Evolutionary conservation across 1,284 basidiomycete species (phyloP), one percentile per base, ranked within the genome.

Genomic region (Cryptococcus sp.): DNA sequence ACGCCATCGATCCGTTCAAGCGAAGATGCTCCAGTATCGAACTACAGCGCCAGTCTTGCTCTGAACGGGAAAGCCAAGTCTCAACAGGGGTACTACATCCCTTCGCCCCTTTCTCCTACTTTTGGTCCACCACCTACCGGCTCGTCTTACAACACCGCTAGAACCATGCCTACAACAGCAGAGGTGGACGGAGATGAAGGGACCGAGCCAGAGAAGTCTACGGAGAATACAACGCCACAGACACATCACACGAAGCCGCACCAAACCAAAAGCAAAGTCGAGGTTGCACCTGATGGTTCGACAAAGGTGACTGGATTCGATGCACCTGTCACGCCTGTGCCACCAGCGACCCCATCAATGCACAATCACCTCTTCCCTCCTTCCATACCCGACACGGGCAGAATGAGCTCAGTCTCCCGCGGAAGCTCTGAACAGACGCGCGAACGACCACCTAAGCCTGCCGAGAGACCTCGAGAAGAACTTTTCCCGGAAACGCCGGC

Each of bases 401-500:
- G 57, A 25, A n/a, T 59, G 8, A 55, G 47, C 38, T 43, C 48
- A 3, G 53, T 46, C 0, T 55, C 61, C n/a, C 44, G 62, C 16
- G 50, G 37, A 10, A 62, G 61, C 49, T 56, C 60, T 45, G 60
- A 64, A 37, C 52, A 46, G 1, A 41, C 50, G 13, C 52, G 63
- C n/a, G 54, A 56, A 23, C 51, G 57, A 40, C 55, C 60, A 19
- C 61, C 58, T 7, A 67, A 70, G 55, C 74, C 73, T 0, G 60
- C 61, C n/a, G 67, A 71, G 53, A 59, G 69, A 13, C 67, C 73
- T 4, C 57, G 74, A 26, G 73, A 74, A 50, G 70, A 76, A 46
- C 38, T 70, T 1, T 77, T 70, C 57, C 74, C 73, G 39, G 75
- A 77, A 52, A 77, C 75, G 10, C 74, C 75, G 0, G 75, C 75